Evolutionary conservation across 1,284 basidiomycete genomes (phyloP), one percentile per base, ranked within the genome.

Genomic region (Phellopilus nigrolimitatus): DNA sequence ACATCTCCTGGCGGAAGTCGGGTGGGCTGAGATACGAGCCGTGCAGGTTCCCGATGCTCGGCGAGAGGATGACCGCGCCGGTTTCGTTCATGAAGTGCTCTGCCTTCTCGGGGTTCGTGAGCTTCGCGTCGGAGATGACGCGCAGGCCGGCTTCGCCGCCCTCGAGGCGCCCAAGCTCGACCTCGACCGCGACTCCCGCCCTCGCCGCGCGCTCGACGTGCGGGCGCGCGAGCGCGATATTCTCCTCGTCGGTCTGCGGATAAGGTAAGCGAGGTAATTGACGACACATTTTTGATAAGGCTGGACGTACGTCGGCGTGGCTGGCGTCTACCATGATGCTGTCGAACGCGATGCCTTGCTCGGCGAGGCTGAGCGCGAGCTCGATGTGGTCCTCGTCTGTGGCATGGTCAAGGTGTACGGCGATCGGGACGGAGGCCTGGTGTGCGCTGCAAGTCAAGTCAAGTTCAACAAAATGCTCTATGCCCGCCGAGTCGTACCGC

Each of bases 291-390:
- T 42, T 1, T 31, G 38, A 31, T 13, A 40, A 4, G 19, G 13
- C 9, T 15, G 10, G 2, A 54, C 59, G 21, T 51, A 68, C 71
- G 27, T 75, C 72, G 10, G 74, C 73, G 53, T 76, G 74, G 52
- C 71, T 73, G 6, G 74, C 73, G 59, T 76, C 74, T 2, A 74
- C 73, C 74, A 76, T 76, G 59, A 76, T 75, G 56, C 71, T 74
- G 54, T 76, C 74, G 49, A 75, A 76, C 12, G 66, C 65, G 39
- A 74, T 73, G 4, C 73, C 74, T 49, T 73, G 62, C 53, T 76
- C 73, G 1, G 74, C 73, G 9, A 76, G 68, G 17, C 66, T 64
- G 3, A 76, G 60, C 0, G 72, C 73, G 22, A 75, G 68, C 55
- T 76, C 72, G 13, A 76, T 59, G 54, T 76, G 73, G 39, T 73